phyloP scores from a whole-genome alignment of 345 rosid genomes.

The Mercurialis annua region DNA sequence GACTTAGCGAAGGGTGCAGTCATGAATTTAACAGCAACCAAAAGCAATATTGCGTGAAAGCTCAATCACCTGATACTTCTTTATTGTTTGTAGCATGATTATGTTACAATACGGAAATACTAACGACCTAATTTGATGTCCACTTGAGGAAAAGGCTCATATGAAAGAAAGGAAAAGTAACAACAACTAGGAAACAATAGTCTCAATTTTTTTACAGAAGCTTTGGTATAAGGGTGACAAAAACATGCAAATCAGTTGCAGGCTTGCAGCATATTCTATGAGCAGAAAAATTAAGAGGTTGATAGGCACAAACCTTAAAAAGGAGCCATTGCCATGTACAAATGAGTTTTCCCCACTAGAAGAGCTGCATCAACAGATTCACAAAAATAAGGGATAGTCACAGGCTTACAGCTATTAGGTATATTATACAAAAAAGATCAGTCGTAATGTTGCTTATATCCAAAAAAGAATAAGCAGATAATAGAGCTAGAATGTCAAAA shows the following conservation, averaged over 20 bases:
- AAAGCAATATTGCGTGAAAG: neutral
- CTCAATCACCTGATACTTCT: neutral
- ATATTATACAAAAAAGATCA: neutral
- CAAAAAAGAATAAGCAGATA: neutral
- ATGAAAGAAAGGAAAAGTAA: neutral
- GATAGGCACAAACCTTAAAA: conserved; percentile 44
- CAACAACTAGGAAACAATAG: neutral
- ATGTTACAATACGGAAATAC: neutral
- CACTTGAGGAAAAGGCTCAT: neutral
- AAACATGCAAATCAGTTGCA: neutral
- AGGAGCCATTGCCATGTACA: conserved; percentile 31
- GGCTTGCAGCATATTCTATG: neutral
- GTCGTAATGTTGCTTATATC: neutral
- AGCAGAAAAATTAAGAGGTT: neutral
- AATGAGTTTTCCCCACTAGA: conserved; percentile 34
- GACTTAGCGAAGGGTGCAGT: neutral
- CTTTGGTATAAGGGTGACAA: neutral
- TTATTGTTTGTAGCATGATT: neutral
- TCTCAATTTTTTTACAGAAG: neutral
- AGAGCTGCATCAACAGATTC: conserved; percentile 42
- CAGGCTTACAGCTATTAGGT: conserved; percentile 1
- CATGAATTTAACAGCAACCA: neutral
- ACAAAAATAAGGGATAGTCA: conserved; percentile 4
- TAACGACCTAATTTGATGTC: neutral
- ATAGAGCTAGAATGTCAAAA: neutral